Percentiles rank a stretch among this genome's conserved stretches.
Evolutionary conservation across 1,284 basidiomycete genomes (phyloP).

Genomic region (Leccinum griseonigrum): DNA sequence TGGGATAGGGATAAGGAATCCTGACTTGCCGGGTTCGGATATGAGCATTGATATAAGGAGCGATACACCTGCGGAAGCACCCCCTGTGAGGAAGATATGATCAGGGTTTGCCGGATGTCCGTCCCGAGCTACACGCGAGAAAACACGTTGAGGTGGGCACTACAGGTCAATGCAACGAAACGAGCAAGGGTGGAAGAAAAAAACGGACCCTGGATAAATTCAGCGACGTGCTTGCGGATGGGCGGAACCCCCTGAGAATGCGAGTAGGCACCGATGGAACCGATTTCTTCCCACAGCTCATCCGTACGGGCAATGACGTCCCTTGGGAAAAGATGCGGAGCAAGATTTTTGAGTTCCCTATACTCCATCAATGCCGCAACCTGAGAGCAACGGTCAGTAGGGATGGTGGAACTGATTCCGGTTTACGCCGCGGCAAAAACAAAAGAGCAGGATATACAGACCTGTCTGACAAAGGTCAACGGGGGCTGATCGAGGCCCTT

Average conservation of each 20-base stretch:
- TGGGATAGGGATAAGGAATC: slow-evolving; percentile 94
- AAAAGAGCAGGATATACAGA: slow-evolving; percentile 34
- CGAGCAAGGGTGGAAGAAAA: not conserved
- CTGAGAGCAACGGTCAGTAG: slow-evolving; percentile 38
- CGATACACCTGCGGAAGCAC: slow-evolving; percentile 91
- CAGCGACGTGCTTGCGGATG: slow-evolving; percentile 87
- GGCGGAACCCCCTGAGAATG: slow-evolving; percentile 92
- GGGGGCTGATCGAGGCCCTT: slow-evolving; percentile 91
- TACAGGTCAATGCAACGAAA: slow-evolving; percentile 9
- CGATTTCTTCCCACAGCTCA: slow-evolving; percentile 82
- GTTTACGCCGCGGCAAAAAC: not conserved
- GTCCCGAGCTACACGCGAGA: slow-evolving; percentile 69
- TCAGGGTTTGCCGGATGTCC: slow-evolving; percentile 83
- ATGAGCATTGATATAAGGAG: slow-evolving; percentile 86
- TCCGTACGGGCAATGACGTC: slow-evolving; percentile 87
- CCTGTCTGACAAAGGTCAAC: slow-evolving; percentile 92
- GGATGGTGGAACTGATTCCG: not conserved
- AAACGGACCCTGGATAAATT: slow-evolving; percentile 63
- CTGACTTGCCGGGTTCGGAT: slow-evolving; percentile 56
- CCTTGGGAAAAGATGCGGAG: slow-evolving; percentile 77
- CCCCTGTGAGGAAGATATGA: slow-evolving; percentile 91
- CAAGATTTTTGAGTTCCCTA: slow-evolving; percentile 80
- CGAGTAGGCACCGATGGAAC: slow-evolving; percentile 94
- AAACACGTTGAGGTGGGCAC: not conserved
- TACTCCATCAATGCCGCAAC: slow-evolving; percentile 91